Percentiles rank a stretch among this genome's conserved stretches.
Evolutionary conservation across 1,139 yeast species (phyloP).

Genomic region (Kluyveromyces sp.): DNA sequence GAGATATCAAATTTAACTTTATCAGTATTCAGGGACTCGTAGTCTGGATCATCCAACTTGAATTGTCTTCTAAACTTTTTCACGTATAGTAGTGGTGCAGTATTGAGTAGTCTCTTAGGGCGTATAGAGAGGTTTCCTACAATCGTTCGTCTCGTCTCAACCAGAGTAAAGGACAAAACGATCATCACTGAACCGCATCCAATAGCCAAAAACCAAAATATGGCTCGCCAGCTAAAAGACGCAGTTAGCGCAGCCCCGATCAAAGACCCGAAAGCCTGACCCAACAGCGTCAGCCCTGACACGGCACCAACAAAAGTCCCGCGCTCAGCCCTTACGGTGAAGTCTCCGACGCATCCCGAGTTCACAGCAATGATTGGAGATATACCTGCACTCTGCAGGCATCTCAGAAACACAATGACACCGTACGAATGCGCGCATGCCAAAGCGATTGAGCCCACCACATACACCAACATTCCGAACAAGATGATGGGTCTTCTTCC

Average conservation of each 20-base stretch:
- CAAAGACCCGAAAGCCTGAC: slow-evolving; percentile 73
- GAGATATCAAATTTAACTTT: slow-evolving; percentile 39
- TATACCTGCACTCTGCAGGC: slow-evolving; percentile 62
- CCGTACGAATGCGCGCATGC: slow-evolving; percentile 51
- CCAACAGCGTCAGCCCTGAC: slow-evolving; percentile 57
- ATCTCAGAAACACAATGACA: slow-evolving; percentile 48
- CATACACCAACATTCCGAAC: slow-evolving; percentile 45
- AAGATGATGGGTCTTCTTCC: slow-evolving; percentile 67
- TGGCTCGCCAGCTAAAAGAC: slow-evolving; percentile 64
- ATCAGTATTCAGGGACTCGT: slow-evolving; percentile 28
- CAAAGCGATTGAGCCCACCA: slow-evolving; percentile 53
- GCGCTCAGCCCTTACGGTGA: slow-evolving; percentile 52
- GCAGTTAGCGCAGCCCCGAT: slow-evolving; percentile 63
- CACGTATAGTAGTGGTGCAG: slow-evolving; percentile 40
- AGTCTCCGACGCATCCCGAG: slow-evolving; percentile 65
- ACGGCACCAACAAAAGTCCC: slow-evolving; percentile 61
- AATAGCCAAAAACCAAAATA: slow-evolving; percentile 67
- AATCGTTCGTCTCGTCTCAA: slow-evolving; percentile 63
- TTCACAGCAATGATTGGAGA: slow-evolving; percentile 65
- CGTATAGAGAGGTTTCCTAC: slow-evolving; percentile 60
- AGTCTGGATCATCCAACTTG: slow-evolving; percentile 28
- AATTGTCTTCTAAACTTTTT: slow-evolving; percentile 19
- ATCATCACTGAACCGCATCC: slow-evolving; percentile 42
- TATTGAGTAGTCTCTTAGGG: slow-evolving; percentile 39
- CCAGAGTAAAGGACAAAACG: slow-evolving; percentile 38